Evolutionary conservation across 257 asterid genomes (phyloP), one percentile per base, ranked within the genome.

Genomic region (Coffea canephora): DNA sequence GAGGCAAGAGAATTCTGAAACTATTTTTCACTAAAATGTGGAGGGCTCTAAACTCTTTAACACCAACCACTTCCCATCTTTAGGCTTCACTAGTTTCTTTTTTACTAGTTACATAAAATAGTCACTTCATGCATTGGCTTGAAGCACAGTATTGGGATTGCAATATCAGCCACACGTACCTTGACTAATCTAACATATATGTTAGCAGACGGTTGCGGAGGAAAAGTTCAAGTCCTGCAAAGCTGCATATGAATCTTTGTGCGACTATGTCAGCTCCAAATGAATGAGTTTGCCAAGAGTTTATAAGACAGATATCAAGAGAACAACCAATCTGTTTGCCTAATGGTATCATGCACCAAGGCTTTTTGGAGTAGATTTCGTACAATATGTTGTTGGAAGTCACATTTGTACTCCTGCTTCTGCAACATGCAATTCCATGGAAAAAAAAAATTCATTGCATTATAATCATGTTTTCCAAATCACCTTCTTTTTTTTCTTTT

Each of bases 191-290:
- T 39, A 39, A 2, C 43, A 39, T 39, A 39, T 39, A 16, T 73
- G 5, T 62, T 6, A 83, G 73, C 88, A 93, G 97, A 91, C 77
- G 0, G 84, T 80, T 43, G 97, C 97, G 0, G 97, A 90, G 87
- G 93, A 91, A 88, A 91, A 93, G 83, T 93, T 93, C 94, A 93
- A 93, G 91, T 89, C 50, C 18, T 93, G 97, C 88, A 90, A 91
- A 65, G 91, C 97, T 11, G 97, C 97, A 27, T 93, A 93, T 84
- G 88, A 91, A 82, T 91, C 93, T 71, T 82, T 93, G 73, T 91
- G 95, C 6, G 88, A 91, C 80, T 31, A 84, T 85, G 77, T 80
- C 90, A 54, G 88, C 83, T 43, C 21, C 85, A 48, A 71, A 83
- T 65, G 87, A 81, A 66, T 52, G 23, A 71, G 64, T 23, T 79